A percentile compares a stretch with the other conserved stretches of the same genome.
These are phyloP conservation scores for Clarireedia sp. DNA, from an alignment of 2,329 filamentous ascomycete genomes.

Conservation along the genomic window DNA sequence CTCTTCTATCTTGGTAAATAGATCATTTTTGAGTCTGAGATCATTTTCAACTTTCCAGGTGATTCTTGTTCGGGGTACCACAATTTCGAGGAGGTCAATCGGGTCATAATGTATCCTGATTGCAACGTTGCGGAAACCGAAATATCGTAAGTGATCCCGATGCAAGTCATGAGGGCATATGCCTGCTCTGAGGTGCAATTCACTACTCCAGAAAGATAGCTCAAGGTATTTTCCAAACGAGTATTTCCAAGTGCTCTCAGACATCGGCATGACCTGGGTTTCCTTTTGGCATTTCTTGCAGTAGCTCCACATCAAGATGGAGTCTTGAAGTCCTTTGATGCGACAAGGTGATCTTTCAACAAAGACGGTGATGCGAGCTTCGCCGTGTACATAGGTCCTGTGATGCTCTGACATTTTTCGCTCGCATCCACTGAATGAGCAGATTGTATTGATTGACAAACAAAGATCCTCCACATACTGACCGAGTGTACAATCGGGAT, in stretches of 20 bases:
- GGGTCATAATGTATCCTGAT: conserved; percentile 88
- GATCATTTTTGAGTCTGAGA: conserved; percentile 83
- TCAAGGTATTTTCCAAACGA: conserved; percentile 99
- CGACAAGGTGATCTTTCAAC: conserved; percentile 68
- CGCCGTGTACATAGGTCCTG: conserved; percentile 92
- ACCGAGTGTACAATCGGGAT: conserved; percentile 86
- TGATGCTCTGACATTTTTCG: conserved; percentile 88
- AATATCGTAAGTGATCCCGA: conserved; percentile 85
- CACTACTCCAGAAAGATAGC: conserved; percentile 88
- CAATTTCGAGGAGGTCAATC: conserved; percentile 87
- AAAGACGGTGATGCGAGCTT: conserved; percentile 86
- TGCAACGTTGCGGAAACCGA: conserved; percentile 77
- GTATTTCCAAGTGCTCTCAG: conserved; percentile 91
- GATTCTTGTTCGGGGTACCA: conserved; percentile 80
- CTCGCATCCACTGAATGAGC: conserved; percentile 77
- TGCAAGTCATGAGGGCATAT: conserved; percentile 88
- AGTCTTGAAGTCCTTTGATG: conserved; percentile 57
- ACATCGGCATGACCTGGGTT: conserved; percentile 85
- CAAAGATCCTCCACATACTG: conserved; percentile 93
- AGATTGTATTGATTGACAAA: conserved; percentile 65
- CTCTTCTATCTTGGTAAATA: conserved; percentile 73
- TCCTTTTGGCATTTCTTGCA: conserved; percentile 90
- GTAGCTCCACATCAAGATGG: conserved; percentile 95
- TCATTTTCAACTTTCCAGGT: conserved; percentile 99
- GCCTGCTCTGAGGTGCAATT: conserved; percentile 64